These are phyloP conservation scores for Dalechampia spathulata DNA, from an alignment of 441 rosid species.

Conservation along the genomic window DNA sequence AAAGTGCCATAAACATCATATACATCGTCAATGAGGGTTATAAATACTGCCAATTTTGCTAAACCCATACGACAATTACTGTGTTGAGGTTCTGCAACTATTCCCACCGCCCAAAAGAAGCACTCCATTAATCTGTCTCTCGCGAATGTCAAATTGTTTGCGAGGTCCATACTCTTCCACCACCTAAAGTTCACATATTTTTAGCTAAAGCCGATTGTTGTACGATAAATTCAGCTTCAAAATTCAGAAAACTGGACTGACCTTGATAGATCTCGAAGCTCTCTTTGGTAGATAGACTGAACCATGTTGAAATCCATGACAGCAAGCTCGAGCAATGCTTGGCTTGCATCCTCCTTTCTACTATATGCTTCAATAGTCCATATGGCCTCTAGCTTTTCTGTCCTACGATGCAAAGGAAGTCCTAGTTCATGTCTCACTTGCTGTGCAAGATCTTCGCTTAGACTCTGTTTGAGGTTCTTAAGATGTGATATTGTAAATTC, in stretches of 20 bases:
- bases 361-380: constrained; percentile 30
- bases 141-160: constrained; percentile 22
- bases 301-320: constrained; percentile 27
- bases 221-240: background rate
- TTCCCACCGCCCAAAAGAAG: constrained; percentile 28
- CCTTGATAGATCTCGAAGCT: constrained; percentile 26
- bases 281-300: constrained; percentile 20
- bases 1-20: constrained; percentile 8
- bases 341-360: constrained; percentile 1
- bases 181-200: constrained; percentile 11
- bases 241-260: background rate
- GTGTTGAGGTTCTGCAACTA: constrained; percentile 19
- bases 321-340: constrained; percentile 28
- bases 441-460: background rate
- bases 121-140: constrained; percentile 34
- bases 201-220: too few relatives aligned
- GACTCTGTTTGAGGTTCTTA: background rate
- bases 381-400: constrained; percentile 21
- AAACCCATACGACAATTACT: constrained; percentile 18
- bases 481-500: constrained; percentile 16
- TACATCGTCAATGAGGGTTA: constrained; percentile 26
- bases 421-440: constrained; percentile 25
- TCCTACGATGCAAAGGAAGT: constrained; percentile 29
- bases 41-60: constrained; percentile 15
- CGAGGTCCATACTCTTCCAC: constrained; percentile 25